A percentile compares a stretch with the other conserved stretches of the same genome.
Evolutionary conservation across 2,329 filamentous ascomycete species (phyloP).

Genomic region (Arthroderma sp.): DNA sequence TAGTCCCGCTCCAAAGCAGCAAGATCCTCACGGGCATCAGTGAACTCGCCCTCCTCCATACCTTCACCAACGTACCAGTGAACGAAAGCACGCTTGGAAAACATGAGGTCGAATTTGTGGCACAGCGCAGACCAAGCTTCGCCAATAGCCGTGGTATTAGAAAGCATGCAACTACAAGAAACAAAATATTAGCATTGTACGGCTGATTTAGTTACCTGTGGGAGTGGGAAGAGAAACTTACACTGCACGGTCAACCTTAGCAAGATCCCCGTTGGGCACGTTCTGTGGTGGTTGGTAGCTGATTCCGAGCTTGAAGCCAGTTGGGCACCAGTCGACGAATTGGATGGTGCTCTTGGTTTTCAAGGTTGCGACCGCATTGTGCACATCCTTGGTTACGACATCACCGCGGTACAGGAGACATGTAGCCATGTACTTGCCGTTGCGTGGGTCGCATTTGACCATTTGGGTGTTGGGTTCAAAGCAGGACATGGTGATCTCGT

Average conservation of each 20-base stretch:
- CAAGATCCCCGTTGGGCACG: conserved; percentile 41
- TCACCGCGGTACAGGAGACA: conserved; percentile 54
- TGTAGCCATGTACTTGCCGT: conserved; percentile 58
- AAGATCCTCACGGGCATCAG: conserved; percentile 72
- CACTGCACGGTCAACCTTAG: conserved; percentile 41
- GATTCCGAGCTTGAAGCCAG: conserved; percentile 56
- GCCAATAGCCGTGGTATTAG: conserved; percentile 54
- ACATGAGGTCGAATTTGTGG: conserved; percentile 59
- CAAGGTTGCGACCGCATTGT: conserved; percentile 44
- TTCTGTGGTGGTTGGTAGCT: conserved; percentile 48
- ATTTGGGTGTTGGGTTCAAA: conserved; percentile 58
- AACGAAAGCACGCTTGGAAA: conserved; percentile 56
- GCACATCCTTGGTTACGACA: conserved; percentile 50
- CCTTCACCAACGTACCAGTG: conserved; percentile 73
- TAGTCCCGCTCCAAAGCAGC: conserved; percentile 79
- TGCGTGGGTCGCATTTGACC: conserved; percentile 53
- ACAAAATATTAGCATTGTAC: neutral
- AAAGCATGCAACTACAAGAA: conserved; percentile 42
- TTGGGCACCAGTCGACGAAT: conserved; percentile 56
- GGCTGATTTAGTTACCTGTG: too few species aligned
- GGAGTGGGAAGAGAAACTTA: conserved; percentile 2
- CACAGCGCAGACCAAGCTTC: conserved; percentile 53
- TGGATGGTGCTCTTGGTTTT: conserved; percentile 54
- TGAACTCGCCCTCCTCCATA: conserved; percentile 88
- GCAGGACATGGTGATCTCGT: conserved; percentile 54